Base-by-base conservation (phyloP, 352 stramenopile genomes). In the Aphanomyces stellatus region DNA sequence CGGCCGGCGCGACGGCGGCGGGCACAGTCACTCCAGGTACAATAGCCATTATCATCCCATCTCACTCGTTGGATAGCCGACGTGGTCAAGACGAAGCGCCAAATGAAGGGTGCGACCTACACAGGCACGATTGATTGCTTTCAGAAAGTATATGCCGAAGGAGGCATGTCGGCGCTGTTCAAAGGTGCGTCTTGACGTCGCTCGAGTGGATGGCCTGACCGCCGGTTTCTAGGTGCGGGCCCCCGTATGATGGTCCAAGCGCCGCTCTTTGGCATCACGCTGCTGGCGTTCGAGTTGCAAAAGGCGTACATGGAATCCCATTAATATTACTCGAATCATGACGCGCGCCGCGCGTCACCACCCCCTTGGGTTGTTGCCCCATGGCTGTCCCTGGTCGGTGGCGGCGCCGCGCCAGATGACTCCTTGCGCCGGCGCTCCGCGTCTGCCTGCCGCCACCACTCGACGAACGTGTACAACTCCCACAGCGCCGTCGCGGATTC, bases 81-180 rank as follows among this genome's bases (percentile, higher is more conserved):
- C 62, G 86, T 97, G 35, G 91, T 97, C 76, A 97, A 97, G 81
- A 96, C 88, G 3, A 77, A 87, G 35, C 68, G 89, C 27, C 88
- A 96, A 75, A 82, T 91, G 71, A 81, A 79, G 55, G 85, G 85
- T 8, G 81, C 79, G 15, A 81, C 72, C 8, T 97, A 96, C 74
- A 88, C 66, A 3, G 85, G 88, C 59, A 90, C 94, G 56, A 48
- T 80, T 31, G 87, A 96, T 71, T 96, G 90, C 70, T 81, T 87
- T 51, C 76, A 74, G 25, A 88, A 95, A 56, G 75, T 96, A 15
- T 80, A 92, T 33, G 64, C 76, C 15, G 71, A 77, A 0, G 89
- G 96, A 62, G 91, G 91, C 2, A 78, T 90, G 43, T 74, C 70
- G 25, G 88, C 87, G 34, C 78, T 98, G 25, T 90, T 96, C 68